Evolutionary conservation across 129 eudicot genomes (phyloP).

Genomic region (Oenanthe sinensis): DNA sequence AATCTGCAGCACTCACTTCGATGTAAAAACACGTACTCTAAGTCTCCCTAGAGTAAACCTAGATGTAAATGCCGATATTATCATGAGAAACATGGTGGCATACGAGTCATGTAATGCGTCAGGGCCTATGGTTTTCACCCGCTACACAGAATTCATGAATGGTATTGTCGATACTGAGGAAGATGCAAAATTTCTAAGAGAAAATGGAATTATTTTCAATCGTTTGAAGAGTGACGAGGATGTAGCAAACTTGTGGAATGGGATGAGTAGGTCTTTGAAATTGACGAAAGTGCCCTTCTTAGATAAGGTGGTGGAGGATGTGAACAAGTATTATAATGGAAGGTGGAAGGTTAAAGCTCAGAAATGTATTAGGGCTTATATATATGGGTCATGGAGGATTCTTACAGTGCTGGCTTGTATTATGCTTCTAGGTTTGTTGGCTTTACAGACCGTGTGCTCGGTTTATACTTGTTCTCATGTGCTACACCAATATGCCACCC

Average conservation of each 20-base stretch:
- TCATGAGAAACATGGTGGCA: slow-evolving; percentile 49
- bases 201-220: slow-evolving; percentile 25
- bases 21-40: slow-evolving; percentile 15
- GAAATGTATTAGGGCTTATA: slow-evolving; percentile 6
- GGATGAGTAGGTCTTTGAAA: slow-evolving; percentile 31
- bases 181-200: slow-evolving; percentile 47
- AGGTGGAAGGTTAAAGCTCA: slow-evolving; percentile 19
- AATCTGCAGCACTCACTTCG: slow-evolving; percentile 34
- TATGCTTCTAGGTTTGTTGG: slow-evolving; percentile 17
- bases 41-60: slow-evolving; percentile 38
- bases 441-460: slow-evolving; percentile 28
- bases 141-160: slow-evolving; percentile 60
- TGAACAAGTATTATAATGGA: slow-evolving; percentile 27
- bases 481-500: not conserved
- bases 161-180: slow-evolving; percentile 57
- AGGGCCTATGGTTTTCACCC: slow-evolving; percentile 48
- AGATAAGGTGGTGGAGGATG: slow-evolving; percentile 33
- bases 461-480: slow-evolving; percentile 16
- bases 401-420: slow-evolving; percentile 23
- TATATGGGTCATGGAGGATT: slow-evolving; percentile 25
- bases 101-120: slow-evolving; percentile 44
- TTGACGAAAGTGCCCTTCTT: slow-evolving; percentile 28
- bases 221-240: slow-evolving; percentile 33
- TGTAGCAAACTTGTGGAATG: slow-evolving; percentile 32
- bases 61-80: slow-evolving; percentile 37